Evolutionary conservation across 192 early-diverging fungal species (phyloP).

Genomic region (Phlyctochytrium arcticum): DNA sequence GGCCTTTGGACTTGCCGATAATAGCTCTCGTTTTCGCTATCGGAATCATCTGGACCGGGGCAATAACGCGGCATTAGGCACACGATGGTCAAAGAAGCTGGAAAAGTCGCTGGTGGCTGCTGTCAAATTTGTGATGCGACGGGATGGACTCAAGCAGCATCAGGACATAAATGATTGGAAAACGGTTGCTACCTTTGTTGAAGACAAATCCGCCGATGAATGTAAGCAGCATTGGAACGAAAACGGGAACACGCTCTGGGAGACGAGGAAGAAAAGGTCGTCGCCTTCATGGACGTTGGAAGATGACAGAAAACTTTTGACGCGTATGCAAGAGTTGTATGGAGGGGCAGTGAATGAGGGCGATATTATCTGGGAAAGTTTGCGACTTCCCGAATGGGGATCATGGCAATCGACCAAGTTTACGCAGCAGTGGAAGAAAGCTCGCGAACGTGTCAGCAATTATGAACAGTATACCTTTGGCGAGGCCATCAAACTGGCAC

Average conservation of each 20-base stretch:
- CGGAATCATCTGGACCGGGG: not conserved
- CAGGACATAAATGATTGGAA: not conserved
- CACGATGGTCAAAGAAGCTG: not conserved
- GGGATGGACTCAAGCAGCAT: not conserved
- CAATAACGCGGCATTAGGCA: not conserved
- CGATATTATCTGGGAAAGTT: not conserved
- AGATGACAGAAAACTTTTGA: constrained; percentile 3
- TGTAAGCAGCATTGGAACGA: not conserved
- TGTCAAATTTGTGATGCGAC: not conserved
- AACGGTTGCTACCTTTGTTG: not conserved
- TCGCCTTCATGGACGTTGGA: not conserved
- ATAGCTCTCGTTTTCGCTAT: not conserved
- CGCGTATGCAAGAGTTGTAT: not conserved
- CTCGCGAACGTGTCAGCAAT: not conserved
- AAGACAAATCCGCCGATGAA: not conserved
- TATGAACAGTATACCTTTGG: not conserved
- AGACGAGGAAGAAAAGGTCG: not conserved
- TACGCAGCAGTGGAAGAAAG: not conserved
- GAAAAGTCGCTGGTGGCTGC: not conserved
- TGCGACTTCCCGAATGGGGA: not conserved
- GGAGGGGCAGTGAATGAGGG: not conserved
- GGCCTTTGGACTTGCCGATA: not conserved
- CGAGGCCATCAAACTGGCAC: not conserved
- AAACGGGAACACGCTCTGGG: not conserved
- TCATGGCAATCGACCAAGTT: not conserved